Percentiles rank a stretch among this genome's conserved stretches.
Conservation (phyloP, 768 basidiomycete genomes). For the Candolleomyces aberdarensis region DNA sequence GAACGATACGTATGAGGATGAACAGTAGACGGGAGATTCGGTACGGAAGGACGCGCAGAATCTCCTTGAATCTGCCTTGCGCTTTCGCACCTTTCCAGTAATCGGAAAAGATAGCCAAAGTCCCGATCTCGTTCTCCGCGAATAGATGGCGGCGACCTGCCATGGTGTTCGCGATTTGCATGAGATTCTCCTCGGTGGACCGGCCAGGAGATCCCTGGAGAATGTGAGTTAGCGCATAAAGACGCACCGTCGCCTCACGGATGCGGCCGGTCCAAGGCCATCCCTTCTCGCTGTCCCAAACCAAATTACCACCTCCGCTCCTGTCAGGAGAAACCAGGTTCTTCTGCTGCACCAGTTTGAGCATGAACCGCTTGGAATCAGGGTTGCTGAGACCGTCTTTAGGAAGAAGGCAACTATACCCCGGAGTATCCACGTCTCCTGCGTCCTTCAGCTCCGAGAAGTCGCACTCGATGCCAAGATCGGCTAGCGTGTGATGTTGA, state of each 20-base stretch:
- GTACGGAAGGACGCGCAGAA: not conserved
- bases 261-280: not conserved
- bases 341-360: not conserved
- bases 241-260: not conserved
- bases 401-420: not conserved
- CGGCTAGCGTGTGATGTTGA: not conserved
- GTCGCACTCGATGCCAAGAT: not conserved
- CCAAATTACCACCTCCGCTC: too few species aligned
- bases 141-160: not conserved
- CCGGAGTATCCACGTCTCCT: not conserved
- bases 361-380: not conserved
- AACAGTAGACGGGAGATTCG: not conserved
- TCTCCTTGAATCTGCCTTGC: not conserved
- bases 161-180: not conserved
- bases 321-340: too few species aligned
- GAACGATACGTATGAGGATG: not conserved
- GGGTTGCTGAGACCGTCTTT: not conserved
- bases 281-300: not conserved
- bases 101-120: not conserved
- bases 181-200: not conserved
- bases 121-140: not conserved
- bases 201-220: not conserved
- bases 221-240: not conserved
- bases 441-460: not conserved
- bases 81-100: not conserved